Base-by-base conservation (phyloP, 2,329 filamentous ascomycete genomes). In the Ophiostoma novo-ulmi region DNA sequence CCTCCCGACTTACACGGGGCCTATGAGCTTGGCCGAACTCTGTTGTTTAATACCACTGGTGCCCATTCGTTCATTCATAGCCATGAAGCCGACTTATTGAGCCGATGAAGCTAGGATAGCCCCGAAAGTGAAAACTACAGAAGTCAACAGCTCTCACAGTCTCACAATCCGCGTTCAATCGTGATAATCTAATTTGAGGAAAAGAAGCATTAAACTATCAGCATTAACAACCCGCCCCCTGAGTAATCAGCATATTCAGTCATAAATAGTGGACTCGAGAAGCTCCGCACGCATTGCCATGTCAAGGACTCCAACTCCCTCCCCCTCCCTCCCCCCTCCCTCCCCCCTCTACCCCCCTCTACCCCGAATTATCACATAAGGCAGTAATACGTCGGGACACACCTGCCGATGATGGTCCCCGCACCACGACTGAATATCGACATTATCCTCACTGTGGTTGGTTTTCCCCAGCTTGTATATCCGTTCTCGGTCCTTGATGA, bases 381-480 rank as follows among this genome's bases (percentile, higher is more conserved):
- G n/a, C 44, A 58, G 31, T 26, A 26, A 26, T 26, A 26, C 39
- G 44, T 71, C 67, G 70, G 70, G 67, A 63, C n/a, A 71, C 58
- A 69, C 58, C 31, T 71, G 70, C 70, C 70, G 70, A 71, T 66
- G 63, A 61, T 48, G 17, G 41, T 35, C 52, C 52, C 52, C 52
- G 52, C 52, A 58, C 52, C 52, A 58, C 52, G n/a, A 58, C 13
- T 58, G 52, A 58, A 31, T 58, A 58, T 31, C 52, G 13, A 26
- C 6, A 58, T 58, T 26, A 58, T 17, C 52, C 6, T 58, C 52
- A 58, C 3, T 13, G 8, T 13, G 52, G 5, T 5, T 31, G n/a
- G 52, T 26, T 31, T 1, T 58, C 10, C 52, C 52, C n/a, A 58
- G n/a, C n/a, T 58, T 26, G 22, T 31, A 26, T 58, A 58, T 58